Evolutionary conservation across 1,284 basidiomycete species (phyloP), one percentile per base, ranked within the genome.

Genomic region (Porogramme epimiltina): DNA sequence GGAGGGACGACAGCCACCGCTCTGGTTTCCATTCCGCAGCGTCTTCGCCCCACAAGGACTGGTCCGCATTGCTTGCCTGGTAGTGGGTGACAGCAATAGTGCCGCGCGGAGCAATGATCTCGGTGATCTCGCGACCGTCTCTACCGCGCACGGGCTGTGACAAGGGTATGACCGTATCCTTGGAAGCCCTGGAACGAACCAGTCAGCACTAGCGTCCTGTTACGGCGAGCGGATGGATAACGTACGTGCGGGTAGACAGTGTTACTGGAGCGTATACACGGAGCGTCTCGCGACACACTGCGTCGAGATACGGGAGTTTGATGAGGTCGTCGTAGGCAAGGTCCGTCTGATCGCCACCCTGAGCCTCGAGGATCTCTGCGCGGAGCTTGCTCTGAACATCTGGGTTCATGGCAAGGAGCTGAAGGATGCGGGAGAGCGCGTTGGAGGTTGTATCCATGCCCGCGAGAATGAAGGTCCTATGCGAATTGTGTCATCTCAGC

Each of bases 261-360:
- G 51, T 39, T 16, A 33, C 33, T 1, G 41, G 40, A 1, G 55
- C 58, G 18, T 49, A 62, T 33, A 62, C n/a, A 2, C 60, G 46
- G 2, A 62, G 40, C 0, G 58, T 58, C 50, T 62, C 60, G 15
- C 58, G 49, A 18, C 47, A 67, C 4, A 79, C 76, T 2, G 74
- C 74, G 47, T 85, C 81, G 24, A 86, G 69, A 56, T 79, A 82
- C 0, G 73, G 68, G 1, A 83, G 65, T 25, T 42, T 42, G 34
- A 45, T 26, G 18, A 53, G 34, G 13, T 42, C 37, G 36, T 53
- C 51, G 28, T 48, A 53, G 2, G 40, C 19, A 34, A 68, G 47
- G 19, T 66, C 56, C 2, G 40, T 11, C 2, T 45, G 16, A 2
- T 49, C 50, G 8, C 48, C 56, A 15, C 45, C 41, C 3, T 48